Evolutionary conservation across 2,329 filamentous ascomycete species (phyloP), one percentile per base, ranked within the genome.

Genomic region (Emericellopsis cladophorae): DNA sequence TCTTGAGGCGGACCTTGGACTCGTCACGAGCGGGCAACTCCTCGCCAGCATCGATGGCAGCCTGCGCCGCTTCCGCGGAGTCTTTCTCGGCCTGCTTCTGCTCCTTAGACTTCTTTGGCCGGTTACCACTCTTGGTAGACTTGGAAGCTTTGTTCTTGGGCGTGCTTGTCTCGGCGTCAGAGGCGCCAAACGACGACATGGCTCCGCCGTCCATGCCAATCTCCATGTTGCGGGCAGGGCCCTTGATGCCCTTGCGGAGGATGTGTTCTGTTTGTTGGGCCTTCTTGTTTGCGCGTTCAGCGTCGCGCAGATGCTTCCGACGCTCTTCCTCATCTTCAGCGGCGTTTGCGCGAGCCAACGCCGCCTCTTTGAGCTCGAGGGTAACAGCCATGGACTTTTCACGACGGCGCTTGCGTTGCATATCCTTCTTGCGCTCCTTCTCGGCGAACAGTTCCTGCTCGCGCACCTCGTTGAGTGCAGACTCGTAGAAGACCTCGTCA

Each of bases 351-450:
- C 82, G 82, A 46, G 82, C 79, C 36, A 94, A 69, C 4, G 87
- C 85, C 4, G 83, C 77, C 47, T 92, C 84, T 64, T 93, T 92
- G 56, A 88, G 81, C 56, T 95, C 90, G 51, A 93, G 84, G 7
- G 88, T 90, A 44, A 93, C 83, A 4, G 88, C 88, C 70, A 95
- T 88, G 5, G 90, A 94, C 66, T 95, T 95, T 59, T 96, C 90
- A 15, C 92, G 83, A 35, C 92, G 81, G 45, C 92, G 79, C 67
- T 96, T 98, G 47, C 92, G 84, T 59, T 98, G 92, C 87, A 98
- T 96, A 56, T 98, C 92, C 67, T 98, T 98, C 69, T 98, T 98
- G 48, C 92, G 86, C 63, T 98, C 92, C 65, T 98, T 98, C 61
- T 98, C 92, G 45, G 90, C 88, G 45, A 84, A 83, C 7, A 95